Evolutionary conservation across 352 stramenopile genomes (phyloP), one percentile per base, ranked within the genome.

Genomic region (Aphanomyces astaci): DNA sequence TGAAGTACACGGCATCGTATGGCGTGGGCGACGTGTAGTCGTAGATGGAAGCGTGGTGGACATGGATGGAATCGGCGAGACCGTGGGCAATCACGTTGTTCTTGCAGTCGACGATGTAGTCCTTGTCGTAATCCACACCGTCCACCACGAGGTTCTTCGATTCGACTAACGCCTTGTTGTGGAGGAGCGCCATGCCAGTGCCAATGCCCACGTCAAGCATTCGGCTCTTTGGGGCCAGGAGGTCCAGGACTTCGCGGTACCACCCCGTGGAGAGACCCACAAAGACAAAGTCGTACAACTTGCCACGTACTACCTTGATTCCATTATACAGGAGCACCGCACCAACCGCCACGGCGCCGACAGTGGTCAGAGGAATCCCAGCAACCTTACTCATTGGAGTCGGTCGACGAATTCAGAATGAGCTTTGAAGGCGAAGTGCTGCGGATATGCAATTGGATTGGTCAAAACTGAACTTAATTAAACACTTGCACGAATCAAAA

Each of bases 1-100:
- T 95, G 70, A 97, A 97, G 78, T 97, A 97, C 24, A 87, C 85
- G 32, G 86, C 88, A 75, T 97, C 89, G 72, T 94, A 96, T 30
- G 75, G 81, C 2, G 76, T 83, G 57, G 73, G 76, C 33, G 70
- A 28, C 63, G 49, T 48, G 49, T 71, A 88, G 65, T 96, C 86
- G 75, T 94, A 96, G 60, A 96, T 76, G 49, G 84, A 94, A 51
- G 77, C 86, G 72, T 91, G 81, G 53, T 86, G 71, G 39, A 92
- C 86, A 4, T 72, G 72, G 24, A 96, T 77, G 39, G 63, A 76
- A 19, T 74, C 72, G 28, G 72, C 66, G 17, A 95, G 73, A 36
- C 76, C 63, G 17, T 73, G 63, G 48, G 73, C 32, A 17, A 70
- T 51, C 25, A 96, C 70, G 45, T 89, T 76, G 27, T 53, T 53